A percentile compares a stretch with the other conserved stretches of the same genome.
These are phyloP conservation scores for Pseudovirgaria hyperparasitica DNA, from an alignment of 2,329 filamentous ascomycete genomes.

Conservation along the genomic window DNA sequence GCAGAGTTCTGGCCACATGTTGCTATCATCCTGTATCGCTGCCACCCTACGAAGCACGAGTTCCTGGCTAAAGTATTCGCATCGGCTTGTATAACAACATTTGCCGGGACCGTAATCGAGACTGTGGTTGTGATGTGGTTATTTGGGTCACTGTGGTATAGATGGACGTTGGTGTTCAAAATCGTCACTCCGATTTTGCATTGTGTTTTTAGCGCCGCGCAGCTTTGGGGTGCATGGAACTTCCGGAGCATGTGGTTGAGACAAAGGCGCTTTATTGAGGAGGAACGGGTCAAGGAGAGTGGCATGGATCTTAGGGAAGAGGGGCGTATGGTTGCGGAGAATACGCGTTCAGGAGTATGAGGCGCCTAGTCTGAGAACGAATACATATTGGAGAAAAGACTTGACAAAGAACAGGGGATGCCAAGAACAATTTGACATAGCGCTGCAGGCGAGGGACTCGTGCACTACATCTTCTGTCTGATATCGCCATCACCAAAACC, in stretches of 20 bases:
- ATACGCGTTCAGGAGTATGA: no score
- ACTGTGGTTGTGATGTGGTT: slow-evolving; percentile 32
- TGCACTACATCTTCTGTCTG: no score
- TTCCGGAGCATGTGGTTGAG: slow-evolving; percentile 28
- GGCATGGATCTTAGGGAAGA: no score
- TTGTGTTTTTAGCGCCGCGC: slow-evolving; percentile 27
- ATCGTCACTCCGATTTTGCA: slow-evolving; percentile 31
- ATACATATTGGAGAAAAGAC: no score
- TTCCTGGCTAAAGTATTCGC: slow-evolving; percentile 29
- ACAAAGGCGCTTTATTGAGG: slow-evolving; percentile 8
- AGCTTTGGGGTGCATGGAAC: slow-evolving; percentile 30
- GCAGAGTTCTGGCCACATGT: slow-evolving; percentile 35
- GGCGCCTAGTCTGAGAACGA: no score
- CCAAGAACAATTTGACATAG: no score
- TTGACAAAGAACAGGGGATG: no score
- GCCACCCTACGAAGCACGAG: slow-evolving; percentile 24
- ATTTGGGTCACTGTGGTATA: slow-evolving; percentile 29
- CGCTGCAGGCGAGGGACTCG: no score
- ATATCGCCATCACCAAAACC: no score
- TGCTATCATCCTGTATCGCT: slow-evolving; percentile 33
- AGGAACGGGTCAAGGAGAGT: no score
- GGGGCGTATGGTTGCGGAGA: no score
- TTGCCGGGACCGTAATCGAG: slow-evolving; percentile 27
- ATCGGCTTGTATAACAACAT: slow-evolving; percentile 23
- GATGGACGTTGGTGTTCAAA: slow-evolving; percentile 32